These are phyloP conservation scores for Brachypodium distachyon DNA, from an alignment of 202 grass and related monocot genomes.

Conservation along the genomic window DNA sequence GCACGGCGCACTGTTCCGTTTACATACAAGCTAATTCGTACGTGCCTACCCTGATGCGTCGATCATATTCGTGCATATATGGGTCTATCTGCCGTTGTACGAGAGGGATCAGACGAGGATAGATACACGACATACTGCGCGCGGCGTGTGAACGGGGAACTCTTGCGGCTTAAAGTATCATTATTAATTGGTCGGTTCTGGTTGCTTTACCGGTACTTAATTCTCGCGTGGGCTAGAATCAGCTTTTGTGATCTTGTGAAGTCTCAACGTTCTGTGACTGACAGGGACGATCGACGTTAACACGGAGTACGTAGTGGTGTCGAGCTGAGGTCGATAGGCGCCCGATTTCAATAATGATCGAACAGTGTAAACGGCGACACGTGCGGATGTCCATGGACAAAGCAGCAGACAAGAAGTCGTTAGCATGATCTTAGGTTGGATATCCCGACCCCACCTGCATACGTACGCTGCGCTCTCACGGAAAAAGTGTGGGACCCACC, in stretches of 20 bases:
- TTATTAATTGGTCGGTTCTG: neutral
- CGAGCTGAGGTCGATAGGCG: too few species aligned
- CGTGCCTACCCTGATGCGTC: too few species aligned
- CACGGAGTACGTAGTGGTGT: too few species aligned
- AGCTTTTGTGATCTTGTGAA: neutral
- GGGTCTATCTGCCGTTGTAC: too few species aligned
- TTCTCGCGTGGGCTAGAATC: neutral
- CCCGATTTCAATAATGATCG: too few species aligned
- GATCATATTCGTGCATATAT: too few species aligned
- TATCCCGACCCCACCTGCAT: neutral
- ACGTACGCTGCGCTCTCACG: neutral
- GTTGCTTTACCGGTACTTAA: neutral
- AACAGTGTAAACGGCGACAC: constrained; percentile 8
- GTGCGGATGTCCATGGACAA: constrained; percentile 14
- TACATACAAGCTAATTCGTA: too few species aligned
- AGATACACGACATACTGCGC: too few species aligned
- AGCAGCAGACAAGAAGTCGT: constrained; percentile 43
- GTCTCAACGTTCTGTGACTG: too few species aligned
- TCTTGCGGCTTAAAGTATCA: constrained; percentile 16
- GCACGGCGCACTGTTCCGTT: too few species aligned
- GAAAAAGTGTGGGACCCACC: neutral
- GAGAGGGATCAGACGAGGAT: too few species aligned
- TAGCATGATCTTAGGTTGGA: constrained; percentile 47
- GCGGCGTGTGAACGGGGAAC: constrained; percentile 6
- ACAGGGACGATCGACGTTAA: too few species aligned